Conservation (phyloP, 306 rosid species). For the Lupinus albus region DNA sequence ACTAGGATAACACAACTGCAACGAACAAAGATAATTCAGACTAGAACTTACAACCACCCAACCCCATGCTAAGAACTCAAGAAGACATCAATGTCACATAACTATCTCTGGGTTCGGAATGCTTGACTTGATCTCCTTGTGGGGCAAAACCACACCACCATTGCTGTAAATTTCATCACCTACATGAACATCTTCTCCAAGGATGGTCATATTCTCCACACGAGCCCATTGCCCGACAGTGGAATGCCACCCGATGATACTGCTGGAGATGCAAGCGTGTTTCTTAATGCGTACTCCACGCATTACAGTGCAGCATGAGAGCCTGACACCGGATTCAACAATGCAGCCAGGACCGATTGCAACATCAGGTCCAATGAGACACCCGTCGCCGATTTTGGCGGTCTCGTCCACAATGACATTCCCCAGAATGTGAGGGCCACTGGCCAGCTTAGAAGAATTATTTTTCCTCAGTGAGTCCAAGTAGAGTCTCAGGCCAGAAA, state of each 20-base stretch:
- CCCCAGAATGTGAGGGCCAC: slow-evolving; percentile 81
- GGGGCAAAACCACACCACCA: slow-evolving; percentile 96
- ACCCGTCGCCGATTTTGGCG: slow-evolving; percentile 89
- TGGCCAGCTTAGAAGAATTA: slow-evolving; percentile 68
- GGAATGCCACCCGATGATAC: slow-evolving; percentile 97
- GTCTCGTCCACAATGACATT: slow-evolving; percentile 89
- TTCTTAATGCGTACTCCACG: slow-evolving; percentile 84
- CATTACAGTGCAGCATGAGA: slow-evolving; percentile 92
- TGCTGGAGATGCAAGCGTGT: slow-evolving; percentile 89
- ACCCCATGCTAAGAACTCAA: slow-evolving; percentile 30
- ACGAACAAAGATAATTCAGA: slow-evolving; percentile 32
- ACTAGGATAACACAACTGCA: slow-evolving; percentile 2
- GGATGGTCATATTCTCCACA: slow-evolving; percentile 92
- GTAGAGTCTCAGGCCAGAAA: slow-evolving; percentile 82
- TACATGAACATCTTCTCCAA: slow-evolving; percentile 96
- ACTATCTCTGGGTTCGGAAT: slow-evolving; percentile 97
- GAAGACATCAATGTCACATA: slow-evolving; percentile 57
- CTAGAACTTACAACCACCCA: slow-evolving; percentile 32
- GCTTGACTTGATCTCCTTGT: slow-evolving; percentile 94
- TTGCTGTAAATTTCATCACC: slow-evolving; percentile 90
- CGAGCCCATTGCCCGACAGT: slow-evolving; percentile 99
- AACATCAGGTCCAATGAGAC: slow-evolving; percentile 98
- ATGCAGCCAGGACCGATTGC: slow-evolving; percentile 94
- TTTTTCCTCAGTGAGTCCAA: slow-evolving; percentile 81
- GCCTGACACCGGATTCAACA: slow-evolving; percentile 90